phyloP scores from a whole-genome alignment of 208 protist genomes.

The Trypanosoma lewisi region DNA sequence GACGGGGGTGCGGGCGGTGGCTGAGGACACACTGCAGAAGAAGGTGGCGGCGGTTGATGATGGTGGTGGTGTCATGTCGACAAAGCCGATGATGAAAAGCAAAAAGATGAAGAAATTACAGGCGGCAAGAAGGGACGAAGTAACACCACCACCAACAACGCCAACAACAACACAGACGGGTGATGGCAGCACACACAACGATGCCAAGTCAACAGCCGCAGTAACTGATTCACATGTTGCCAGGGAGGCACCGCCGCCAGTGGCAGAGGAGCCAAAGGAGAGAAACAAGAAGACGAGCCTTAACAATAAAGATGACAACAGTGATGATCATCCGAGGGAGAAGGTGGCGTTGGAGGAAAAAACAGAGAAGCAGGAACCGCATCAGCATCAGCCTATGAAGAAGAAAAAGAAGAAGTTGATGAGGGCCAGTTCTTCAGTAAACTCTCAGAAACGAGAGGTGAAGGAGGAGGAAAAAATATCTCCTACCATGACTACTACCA shows the following conservation, averaged over 20 bases:
- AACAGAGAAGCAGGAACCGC: background rate
- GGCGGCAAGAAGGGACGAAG: background rate
- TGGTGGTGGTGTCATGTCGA: background rate
- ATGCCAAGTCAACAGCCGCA: background rate
- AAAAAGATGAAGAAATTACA: background rate
- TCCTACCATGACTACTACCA: background rate
- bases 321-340: background rate
- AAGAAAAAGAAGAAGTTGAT: conserved; percentile 7
- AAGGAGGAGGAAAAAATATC: background rate
- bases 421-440: background rate
- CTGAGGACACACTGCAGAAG: background rate
- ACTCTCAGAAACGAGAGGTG: background rate
- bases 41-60: background rate
- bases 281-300: too few relatives aligned
- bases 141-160: too few relatives aligned
- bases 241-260: background rate
- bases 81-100: background rate
- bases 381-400: background rate
- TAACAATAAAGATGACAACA: too few relatives aligned
- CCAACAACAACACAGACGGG: background rate
- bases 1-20: background rate
- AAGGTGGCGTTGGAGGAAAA: too few relatives aligned
- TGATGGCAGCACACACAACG: background rate
- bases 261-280: background rate
- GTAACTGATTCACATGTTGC: too few relatives aligned